A percentile compares a stretch with the other conserved stretches of the same genome.
phyloP scores from a whole-genome alignment of 2,329 filamentous ascomycete genomes.

The Ilyonectria mors-panacis region DNA sequence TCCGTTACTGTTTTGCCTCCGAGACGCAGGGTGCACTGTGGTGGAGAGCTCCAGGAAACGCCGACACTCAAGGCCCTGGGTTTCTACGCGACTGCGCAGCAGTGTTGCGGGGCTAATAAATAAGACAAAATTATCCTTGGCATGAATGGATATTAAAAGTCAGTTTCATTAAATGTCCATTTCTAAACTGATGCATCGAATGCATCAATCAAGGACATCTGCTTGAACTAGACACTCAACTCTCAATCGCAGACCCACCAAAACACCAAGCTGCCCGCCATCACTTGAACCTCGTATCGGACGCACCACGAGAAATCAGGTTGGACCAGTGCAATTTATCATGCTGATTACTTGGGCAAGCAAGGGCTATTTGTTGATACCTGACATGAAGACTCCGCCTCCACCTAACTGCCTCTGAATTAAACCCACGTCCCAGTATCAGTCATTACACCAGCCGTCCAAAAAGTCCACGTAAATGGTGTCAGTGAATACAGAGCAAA shows the following conservation, averaged over 20 bases:
- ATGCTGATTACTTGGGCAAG: slow-evolving; percentile 37
- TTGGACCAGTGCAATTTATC: slow-evolving; percentile 25
- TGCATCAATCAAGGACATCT: too few species aligned
- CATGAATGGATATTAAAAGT: too few species aligned
- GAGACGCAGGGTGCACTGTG: too few species aligned
- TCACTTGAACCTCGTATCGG: neutral
- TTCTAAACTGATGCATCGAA: too few species aligned
- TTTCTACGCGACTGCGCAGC: too few species aligned
- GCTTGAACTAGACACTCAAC: neutral
- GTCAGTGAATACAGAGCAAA: slow-evolving; percentile 50
- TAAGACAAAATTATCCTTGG: too few species aligned
- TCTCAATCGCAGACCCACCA: neutral
- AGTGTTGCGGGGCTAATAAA: too few species aligned
- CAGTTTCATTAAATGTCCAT: too few species aligned
- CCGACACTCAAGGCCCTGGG: too few species aligned
- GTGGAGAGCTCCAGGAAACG: too few species aligned
- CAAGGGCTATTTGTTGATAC: slow-evolving; percentile 43
- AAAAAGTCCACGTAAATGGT: slow-evolving; percentile 55
- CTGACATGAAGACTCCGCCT: slow-evolving; percentile 45
- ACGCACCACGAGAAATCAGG: neutral
- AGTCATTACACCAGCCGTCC: slow-evolving; percentile 52
- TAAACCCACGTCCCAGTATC: slow-evolving; percentile 50
- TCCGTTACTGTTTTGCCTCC: too few species aligned
- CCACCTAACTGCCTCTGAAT: slow-evolving; percentile 48
- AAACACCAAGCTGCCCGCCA: neutral